Conservation (phyloP, 768 basidiomycete genomes). For the Dentipellis fragilis region DNA sequence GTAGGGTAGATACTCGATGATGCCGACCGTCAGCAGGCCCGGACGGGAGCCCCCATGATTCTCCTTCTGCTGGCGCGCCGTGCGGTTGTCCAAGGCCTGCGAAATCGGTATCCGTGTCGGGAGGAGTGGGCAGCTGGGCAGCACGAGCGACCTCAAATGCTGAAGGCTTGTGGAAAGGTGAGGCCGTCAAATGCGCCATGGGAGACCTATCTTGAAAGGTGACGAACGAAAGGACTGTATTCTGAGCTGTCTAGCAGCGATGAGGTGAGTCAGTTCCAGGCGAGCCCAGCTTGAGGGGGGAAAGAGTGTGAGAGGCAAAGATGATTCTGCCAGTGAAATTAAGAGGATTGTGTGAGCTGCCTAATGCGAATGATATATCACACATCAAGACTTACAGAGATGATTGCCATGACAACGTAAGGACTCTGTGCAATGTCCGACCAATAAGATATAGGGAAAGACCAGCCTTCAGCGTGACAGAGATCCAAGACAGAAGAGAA, state of each 20-base stretch:
- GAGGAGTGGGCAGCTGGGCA: constrained; percentile 23
- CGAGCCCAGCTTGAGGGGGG: neutral
- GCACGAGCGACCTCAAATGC: constrained; percentile 34
- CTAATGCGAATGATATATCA: neutral
- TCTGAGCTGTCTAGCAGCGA: neutral
- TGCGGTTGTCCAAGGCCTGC: neutral
- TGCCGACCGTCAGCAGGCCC: constrained; percentile 19
- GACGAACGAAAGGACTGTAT: neutral
- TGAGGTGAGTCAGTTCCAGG: neutral
- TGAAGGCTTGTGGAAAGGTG: constrained; percentile 33
- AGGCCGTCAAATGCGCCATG: constrained; percentile 18
- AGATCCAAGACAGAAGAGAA: neutral
- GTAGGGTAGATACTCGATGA: constrained; percentile 38
- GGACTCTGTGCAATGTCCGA: neutral
- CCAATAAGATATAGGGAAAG: neutral
- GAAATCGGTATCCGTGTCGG: constrained; percentile 24
- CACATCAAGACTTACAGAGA: neutral
- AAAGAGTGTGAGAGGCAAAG: neutral
- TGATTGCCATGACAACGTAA: neutral
- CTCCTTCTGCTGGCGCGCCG: neutral
- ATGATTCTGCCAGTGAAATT: neutral
- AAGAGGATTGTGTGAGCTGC: neutral
- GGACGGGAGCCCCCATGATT: constrained; percentile 15
- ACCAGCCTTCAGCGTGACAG: neutral
- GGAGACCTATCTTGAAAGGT: neutral